Evolutionary conservation across 192 early-diverging fungal genomes (phyloP).

Genomic region (Phycomyces blakesleeanus): DNA sequence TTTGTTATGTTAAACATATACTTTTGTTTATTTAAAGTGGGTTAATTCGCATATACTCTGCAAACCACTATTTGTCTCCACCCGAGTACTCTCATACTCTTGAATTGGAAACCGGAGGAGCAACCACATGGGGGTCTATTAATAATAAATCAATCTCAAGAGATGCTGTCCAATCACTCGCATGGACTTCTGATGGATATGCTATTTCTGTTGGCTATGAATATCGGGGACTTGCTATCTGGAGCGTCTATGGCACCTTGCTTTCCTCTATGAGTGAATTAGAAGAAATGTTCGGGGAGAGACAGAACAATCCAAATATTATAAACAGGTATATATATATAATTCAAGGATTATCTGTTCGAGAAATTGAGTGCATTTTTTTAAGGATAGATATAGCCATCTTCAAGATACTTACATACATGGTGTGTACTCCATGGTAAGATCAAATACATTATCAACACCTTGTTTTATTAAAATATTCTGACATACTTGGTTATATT

Average conservation of each 20-base stretch:
- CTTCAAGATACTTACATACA: conserved; percentile 55
- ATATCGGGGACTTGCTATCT: conserved; percentile 63
- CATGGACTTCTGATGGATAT: conserved; percentile 72
- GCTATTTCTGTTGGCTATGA: conserved; percentile 68
- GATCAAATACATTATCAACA: neutral
- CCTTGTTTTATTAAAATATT: neutral
- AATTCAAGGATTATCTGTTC: neutral
- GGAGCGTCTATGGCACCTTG: conserved; percentile 75
- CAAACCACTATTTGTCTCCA: conserved; percentile 43
- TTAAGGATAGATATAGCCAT: neutral
- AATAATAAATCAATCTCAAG: too few species aligned
- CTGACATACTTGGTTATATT: neutral
- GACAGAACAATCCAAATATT: neutral
- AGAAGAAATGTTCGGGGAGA: conserved; percentile 14
- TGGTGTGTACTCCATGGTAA: conserved; percentile 57
- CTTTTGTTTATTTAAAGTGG: conserved; percentile 39
- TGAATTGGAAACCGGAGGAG: conserved; percentile 10
- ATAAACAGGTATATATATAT: neutral
- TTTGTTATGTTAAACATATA: too few species aligned
- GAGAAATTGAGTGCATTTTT: neutral
- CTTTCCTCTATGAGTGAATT: conserved; percentile 19
- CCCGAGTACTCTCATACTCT: conserved; percentile 50
- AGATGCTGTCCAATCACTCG: conserved; percentile 46
- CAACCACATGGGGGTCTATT: neutral
- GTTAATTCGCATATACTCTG: conserved; percentile 45